Conservation (phyloP, 331 rosid genomes). For the Rosa hybrid region DNA sequence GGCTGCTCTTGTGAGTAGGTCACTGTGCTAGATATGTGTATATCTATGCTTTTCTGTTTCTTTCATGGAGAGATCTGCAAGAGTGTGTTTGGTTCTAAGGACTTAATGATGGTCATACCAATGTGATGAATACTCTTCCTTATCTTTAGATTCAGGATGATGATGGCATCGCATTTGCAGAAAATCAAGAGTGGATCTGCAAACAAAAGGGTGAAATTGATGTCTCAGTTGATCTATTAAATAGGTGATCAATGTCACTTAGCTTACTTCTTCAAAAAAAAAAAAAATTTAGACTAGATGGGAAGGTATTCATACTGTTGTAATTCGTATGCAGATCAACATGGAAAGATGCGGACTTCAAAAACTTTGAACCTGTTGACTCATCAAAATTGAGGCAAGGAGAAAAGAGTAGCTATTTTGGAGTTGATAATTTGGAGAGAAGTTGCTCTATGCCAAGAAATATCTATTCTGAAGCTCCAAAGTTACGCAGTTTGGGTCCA, state of each 20-base stretch:
- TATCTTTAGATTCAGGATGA: conserved; percentile 30
- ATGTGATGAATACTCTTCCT: neutral
- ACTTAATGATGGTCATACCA: neutral
- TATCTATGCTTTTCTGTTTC: neutral
- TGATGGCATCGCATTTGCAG: neutral
- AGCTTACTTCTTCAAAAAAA: neutral
- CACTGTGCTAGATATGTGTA: conserved; percentile 8
- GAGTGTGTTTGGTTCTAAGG: neutral
- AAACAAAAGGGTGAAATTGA: conserved; percentile 13
- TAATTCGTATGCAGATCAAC: conserved; percentile 7
- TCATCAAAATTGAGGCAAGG: neutral
- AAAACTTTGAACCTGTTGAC: neutral
- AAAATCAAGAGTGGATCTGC: conserved; percentile 19
- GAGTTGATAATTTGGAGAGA: neutral
- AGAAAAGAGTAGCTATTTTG: neutral
- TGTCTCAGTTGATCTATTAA: conserved; percentile 1
- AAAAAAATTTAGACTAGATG: neutral
- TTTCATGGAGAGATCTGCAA: neutral
- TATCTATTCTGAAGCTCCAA: conserved; percentile 8
- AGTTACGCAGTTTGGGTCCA: neutral
- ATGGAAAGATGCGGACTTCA: neutral
- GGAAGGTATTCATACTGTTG: neutral
- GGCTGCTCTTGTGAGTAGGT: conserved; percentile 38
- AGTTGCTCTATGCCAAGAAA: neutral
- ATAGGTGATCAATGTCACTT: neutral